Evolutionary conservation across 2,329 filamentous ascomycete species (phyloP).

Genomic region (Ascochyta clinopodiicola): DNA sequence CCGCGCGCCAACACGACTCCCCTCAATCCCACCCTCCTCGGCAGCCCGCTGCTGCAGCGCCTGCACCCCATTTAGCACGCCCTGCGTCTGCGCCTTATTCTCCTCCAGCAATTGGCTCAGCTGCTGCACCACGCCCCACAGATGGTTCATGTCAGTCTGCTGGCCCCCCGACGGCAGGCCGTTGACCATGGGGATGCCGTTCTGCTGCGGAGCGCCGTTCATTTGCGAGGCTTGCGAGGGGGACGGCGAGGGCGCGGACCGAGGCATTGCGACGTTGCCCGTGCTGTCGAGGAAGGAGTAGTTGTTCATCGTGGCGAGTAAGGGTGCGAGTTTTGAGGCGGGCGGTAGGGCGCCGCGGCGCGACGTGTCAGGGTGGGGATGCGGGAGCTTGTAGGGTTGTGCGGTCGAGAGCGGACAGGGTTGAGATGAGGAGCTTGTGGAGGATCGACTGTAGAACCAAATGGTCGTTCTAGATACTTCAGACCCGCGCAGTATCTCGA

Average conservation of each 20-base stretch:
- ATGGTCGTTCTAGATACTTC: neutral
- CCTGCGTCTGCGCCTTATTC: slow-evolving; percentile 48
- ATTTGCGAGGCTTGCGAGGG: slow-evolving; percentile 34
- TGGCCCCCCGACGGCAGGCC: slow-evolving; percentile 49
- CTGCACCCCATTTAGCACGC: slow-evolving; percentile 49
- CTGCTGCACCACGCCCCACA: slow-evolving; percentile 52
- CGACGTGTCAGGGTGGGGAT: slow-evolving; percentile 15
- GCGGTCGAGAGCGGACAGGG: neutral
- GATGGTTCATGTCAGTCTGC: slow-evolving; percentile 53
- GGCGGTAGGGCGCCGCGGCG: slow-evolving; percentile 16
- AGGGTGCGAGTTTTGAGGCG: neutral
- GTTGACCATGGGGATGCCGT: slow-evolving; percentile 49
- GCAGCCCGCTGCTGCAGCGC: slow-evolving; percentile 46
- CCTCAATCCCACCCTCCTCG: slow-evolving; percentile 39
- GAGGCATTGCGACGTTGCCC: slow-evolving; percentile 32
- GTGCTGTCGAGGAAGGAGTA: slow-evolving; percentile 47
- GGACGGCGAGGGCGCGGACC: slow-evolving; percentile 44
- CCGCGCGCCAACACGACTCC: slow-evolving; percentile 24
- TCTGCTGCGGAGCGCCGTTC: slow-evolving; percentile 39
- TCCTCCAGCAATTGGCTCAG: slow-evolving; percentile 49
- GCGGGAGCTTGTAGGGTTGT: slow-evolving; percentile 14
- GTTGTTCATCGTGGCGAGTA: slow-evolving; percentile 40
- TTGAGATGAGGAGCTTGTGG: neutral
- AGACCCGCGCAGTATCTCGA: neutral
- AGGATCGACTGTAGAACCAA: neutral